These are phyloP conservation scores for Russula vinacea DNA, from an alignment of 768 basidiomycete genomes.

Conservation along the genomic window DNA sequence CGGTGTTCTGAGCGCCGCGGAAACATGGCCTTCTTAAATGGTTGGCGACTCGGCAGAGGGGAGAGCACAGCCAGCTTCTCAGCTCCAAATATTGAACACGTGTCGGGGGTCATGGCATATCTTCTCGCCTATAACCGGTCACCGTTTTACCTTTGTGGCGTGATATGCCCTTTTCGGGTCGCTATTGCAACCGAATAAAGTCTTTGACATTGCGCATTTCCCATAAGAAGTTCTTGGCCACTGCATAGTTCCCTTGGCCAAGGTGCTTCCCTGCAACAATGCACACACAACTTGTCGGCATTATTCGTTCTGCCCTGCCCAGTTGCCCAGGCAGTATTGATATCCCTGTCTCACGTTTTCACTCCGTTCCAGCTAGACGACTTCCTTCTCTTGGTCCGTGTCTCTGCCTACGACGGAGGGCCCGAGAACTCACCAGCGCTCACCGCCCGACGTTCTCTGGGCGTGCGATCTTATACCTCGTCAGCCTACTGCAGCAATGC, in stretches of 20 bases:
- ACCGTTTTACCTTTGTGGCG: background rate
- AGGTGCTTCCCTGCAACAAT: no score
- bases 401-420: background rate
- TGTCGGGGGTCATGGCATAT: background rate
- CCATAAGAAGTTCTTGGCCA: background rate
- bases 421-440: no score
- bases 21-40: background rate
- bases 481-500: background rate
- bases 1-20: background rate
- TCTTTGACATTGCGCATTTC: no score
- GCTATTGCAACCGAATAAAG: no score
- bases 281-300: no score
- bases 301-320: no score
- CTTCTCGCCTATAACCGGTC: background rate
- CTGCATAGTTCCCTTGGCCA: no score
- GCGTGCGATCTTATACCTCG: no score
- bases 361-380: background rate
- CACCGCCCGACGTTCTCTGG: no score
- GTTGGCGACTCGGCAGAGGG: background rate
- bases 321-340: no score
- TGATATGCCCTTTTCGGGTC: background rate
- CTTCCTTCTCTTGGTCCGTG: background rate
- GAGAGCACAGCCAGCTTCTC: background rate
- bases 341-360: background rate
- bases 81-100: background rate